These are phyloP conservation scores for Tulasnella calospora DNA, from an alignment of 768 basidiomycete species.

Conservation along the genomic window DNA sequence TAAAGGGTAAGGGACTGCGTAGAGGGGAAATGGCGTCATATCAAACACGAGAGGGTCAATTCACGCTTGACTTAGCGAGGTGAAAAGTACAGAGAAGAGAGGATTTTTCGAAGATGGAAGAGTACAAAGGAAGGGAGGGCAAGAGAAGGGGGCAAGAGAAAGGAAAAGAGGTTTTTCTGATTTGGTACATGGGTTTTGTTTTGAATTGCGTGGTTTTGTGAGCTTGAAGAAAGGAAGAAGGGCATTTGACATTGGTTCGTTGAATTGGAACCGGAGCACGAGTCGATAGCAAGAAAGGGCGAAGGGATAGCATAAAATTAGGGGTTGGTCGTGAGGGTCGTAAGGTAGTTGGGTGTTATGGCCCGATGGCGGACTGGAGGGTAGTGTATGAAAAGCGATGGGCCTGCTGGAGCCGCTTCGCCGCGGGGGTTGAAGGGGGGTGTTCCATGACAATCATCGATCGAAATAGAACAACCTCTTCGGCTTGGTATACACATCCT, in stretches of 20 bases:
- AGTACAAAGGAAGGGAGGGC: neutral
- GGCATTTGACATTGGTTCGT: too few species aligned
- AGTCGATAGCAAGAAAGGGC: neutral
- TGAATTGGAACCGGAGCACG: too few species aligned
- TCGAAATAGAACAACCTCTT: conserved; percentile 26
- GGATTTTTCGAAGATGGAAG: neutral
- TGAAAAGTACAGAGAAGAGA: conserved; percentile 3
- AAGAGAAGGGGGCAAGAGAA: neutral
- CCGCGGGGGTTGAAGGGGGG: neutral
- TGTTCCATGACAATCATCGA: conserved; percentile 1
- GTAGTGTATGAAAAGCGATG: neutral
- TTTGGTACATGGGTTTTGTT: conserved; percentile 3
- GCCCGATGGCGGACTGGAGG: neutral
- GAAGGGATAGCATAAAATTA: neutral
- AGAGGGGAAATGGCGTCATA: neutral
- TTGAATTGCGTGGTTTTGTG: neutral
- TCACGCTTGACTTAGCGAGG: neutral
- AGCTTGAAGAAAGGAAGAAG: neutral
- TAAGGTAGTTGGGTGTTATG: neutral
- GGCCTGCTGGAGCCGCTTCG: too few species aligned
- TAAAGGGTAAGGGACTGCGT: neutral
- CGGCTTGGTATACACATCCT: conserved; percentile 17
- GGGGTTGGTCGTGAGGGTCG: neutral
- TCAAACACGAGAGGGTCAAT: neutral
- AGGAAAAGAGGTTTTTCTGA: neutral